These are phyloP conservation scores for Alloascoidea africana DNA, from an alignment of 805 yeast species.

Conservation along the genomic window DNA sequence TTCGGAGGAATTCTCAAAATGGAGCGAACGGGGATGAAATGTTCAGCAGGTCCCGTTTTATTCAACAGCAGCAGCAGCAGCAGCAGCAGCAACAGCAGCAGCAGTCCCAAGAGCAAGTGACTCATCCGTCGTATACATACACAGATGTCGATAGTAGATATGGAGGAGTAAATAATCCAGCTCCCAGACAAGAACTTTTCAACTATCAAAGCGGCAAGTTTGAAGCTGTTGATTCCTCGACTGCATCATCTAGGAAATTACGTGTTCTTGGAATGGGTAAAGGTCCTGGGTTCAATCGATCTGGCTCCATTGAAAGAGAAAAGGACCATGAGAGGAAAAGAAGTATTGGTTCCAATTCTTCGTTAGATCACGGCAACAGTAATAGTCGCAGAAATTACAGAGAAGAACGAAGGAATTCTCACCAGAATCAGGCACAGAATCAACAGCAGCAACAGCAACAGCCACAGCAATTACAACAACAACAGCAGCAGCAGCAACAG, in stretches of 20 bases:
- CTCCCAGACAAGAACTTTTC: background rate
- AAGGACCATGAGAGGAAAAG: background rate
- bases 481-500: background rate
- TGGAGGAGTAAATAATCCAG: background rate
- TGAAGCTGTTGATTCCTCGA: background rate
- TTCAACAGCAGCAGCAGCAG: constrained; percentile 1
- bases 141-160: background rate
- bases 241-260: background rate
- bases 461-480: background rate
- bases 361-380: background rate
- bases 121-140: background rate
- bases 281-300: too few relatives aligned
- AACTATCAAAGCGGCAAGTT: constrained; percentile 1
- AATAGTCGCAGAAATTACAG: background rate
- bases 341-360: background rate
- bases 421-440: background rate
- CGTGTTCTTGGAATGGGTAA: too few relatives aligned
- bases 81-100: background rate
- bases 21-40: background rate
- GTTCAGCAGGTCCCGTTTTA: too few relatives aligned
- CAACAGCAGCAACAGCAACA: background rate
- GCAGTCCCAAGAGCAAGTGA: too few relatives aligned
- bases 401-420: background rate
- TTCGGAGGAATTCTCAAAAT: background rate
- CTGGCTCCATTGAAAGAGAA: background rate